A percentile compares a stretch with the other conserved stretches of the same genome.
These are phyloP conservation scores for Spergularia marina DNA, from an alignment of 148 eudicot species.

Conservation along the genomic window DNA sequence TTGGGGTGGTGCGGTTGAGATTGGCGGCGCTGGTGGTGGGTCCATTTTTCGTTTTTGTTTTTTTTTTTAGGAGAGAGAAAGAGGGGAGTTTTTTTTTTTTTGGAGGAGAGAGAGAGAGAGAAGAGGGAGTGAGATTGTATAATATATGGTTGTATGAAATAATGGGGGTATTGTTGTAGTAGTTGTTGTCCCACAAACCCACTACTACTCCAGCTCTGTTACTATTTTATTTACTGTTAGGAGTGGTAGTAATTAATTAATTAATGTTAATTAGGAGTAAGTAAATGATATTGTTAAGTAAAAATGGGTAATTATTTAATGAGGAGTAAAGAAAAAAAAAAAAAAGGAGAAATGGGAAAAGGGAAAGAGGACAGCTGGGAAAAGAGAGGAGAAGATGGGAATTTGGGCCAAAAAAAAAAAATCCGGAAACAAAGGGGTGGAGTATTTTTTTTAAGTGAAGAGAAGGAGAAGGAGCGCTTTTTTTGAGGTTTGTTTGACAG, in stretches of 20 bases:
- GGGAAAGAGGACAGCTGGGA: not conserved
- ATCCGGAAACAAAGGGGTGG: not conserved
- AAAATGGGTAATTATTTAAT: not conserved
- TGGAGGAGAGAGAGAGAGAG: not conserved
- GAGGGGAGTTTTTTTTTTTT: not conserved
- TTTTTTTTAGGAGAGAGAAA: not conserved
- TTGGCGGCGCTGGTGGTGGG: conserved; percentile 41
- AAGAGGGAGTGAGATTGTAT: not conserved
- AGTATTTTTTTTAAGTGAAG: no score
- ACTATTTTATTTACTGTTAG: no score
- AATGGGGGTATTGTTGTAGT: not conserved
- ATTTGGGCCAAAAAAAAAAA: no score
- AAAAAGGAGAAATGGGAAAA: not conserved
- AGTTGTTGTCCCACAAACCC: no score
- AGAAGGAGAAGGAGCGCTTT: no score
- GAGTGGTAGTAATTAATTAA: no score
- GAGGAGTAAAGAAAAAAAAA: not conserved
- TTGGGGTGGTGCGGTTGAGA: conserved; percentile 20
- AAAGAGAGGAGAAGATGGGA: not conserved
- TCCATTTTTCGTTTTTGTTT: conserved; percentile 40
- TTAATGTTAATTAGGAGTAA: not conserved
- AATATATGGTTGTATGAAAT: not conserved
- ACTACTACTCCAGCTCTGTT: no score
- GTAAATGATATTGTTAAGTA: no score
- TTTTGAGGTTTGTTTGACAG: no score